Conservation (phyloP, 257 asterid genomes). For the Capsicum baccatum region DNA sequence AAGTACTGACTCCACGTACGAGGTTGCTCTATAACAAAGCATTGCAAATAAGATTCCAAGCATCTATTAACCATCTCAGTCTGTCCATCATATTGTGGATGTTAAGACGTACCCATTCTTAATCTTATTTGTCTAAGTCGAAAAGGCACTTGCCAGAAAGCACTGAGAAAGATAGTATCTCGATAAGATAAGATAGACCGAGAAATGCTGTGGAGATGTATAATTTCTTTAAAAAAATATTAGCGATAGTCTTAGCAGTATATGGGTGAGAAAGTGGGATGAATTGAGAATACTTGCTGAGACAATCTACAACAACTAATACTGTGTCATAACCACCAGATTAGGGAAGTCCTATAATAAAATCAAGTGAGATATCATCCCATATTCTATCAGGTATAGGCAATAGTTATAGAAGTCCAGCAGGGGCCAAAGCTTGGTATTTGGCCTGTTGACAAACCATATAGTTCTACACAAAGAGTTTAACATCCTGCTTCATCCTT, state of each 20-base stretch:
- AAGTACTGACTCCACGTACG: neutral
- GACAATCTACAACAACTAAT: neutral
- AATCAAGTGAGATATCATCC: too few species aligned
- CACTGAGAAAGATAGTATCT: neutral
- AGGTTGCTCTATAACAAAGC: neutral
- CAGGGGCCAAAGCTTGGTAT: neutral
- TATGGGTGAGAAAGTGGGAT: neutral
- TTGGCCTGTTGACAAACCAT: neutral
- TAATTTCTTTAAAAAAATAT: neutral
- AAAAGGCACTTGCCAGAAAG: neutral
- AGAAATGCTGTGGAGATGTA: neutral
- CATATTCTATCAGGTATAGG: neutral
- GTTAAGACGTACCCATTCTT: neutral
- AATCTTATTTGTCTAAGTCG: neutral
- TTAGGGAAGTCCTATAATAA: neutral
- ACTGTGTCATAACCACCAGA: neutral
- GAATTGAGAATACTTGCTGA: neutral
- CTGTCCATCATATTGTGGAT: neutral
- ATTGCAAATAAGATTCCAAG: neutral
- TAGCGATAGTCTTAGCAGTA: neutral
- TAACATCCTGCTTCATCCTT: constrained; percentile 11
- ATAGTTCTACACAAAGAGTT: neutral
- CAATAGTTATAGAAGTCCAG: neutral
- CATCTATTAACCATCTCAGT: neutral
- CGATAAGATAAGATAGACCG: neutral